phyloP scores from a whole-genome alignment of 2,329 filamentous ascomycete genomes.

The Colletotrichum falcatum region DNA sequence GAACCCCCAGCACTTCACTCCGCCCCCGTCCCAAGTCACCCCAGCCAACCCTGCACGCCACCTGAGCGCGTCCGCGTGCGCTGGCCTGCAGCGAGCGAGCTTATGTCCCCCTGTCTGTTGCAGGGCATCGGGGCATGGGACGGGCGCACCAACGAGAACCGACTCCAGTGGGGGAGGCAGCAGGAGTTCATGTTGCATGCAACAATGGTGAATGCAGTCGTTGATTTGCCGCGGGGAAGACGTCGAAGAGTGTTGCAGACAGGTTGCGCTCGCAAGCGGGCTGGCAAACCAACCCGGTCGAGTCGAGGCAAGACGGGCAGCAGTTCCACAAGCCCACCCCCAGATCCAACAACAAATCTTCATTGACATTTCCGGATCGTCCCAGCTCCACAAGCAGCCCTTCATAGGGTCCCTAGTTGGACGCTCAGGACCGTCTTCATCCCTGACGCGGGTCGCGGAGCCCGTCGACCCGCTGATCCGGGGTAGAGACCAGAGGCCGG shows the following conservation, averaged over 20 bases:
- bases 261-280: background rate
- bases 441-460: constrained; percentile 35
- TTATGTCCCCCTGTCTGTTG: constrained; percentile 21
- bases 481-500: constrained; percentile 11
- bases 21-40: constrained; percentile 7
- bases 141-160: background rate
- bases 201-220: constrained; percentile 6
- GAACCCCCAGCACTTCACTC: constrained; percentile 22
- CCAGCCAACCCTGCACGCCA: constrained; percentile 20
- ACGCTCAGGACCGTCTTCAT: constrained; percentile 16
- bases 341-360: constrained; percentile 32
- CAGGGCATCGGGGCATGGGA: constrained; percentile 1
- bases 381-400: constrained; percentile 2
- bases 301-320: constrained; percentile 34
- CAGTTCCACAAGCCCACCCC: constrained; percentile 37
- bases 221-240: constrained; percentile 12
- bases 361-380: constrained; percentile 17
- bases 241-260: background rate
- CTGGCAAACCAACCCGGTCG: constrained; percentile 3
- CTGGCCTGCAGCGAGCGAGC: constrained; percentile 11
- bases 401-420: background rate
- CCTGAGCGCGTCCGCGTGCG: constrained; percentile 1
- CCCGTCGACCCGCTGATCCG: constrained; percentile 41
- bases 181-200: constrained; percentile 12
- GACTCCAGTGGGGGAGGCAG: background rate